Conservation (phyloP, 352 stramenopile species). For the Phytopythium oedochilum region DNA sequence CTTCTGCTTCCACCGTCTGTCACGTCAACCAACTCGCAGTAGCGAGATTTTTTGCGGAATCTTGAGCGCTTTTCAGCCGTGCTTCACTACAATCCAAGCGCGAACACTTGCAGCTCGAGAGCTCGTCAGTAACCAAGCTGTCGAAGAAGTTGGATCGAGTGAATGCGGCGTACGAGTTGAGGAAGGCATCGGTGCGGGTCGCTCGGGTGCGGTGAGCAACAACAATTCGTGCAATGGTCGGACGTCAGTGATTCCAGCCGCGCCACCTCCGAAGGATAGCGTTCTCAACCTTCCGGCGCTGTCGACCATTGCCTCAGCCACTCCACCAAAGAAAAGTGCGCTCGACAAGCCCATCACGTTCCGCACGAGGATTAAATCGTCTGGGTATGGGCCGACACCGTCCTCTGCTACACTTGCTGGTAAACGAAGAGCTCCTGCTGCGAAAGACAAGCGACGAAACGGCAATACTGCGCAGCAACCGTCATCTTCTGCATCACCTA, state of each 20-base stretch:
- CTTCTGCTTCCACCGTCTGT: slow-evolving; percentile 34
- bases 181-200: not conserved
- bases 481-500: slow-evolving; percentile 4
- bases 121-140: slow-evolving; percentile 13
- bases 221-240: slow-evolving; percentile 5
- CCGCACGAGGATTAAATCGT: slow-evolving; percentile 74
- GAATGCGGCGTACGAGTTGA: not conserved
- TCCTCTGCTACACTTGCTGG: not conserved
- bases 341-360: slow-evolving; percentile 81
- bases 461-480: not conserved
- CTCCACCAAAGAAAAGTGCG: slow-evolving; percentile 21
- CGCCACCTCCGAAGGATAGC: slow-evolving; percentile 38
- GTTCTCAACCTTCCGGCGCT: slow-evolving; percentile 53
- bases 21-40: slow-evolving; percentile 5
- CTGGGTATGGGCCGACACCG: slow-evolving; percentile 55
- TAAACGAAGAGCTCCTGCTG: not conserved
- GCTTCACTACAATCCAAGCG: slow-evolving; percentile 39
- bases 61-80: slow-evolving; percentile 63
- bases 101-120: not conserved
- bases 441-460: not conserved
- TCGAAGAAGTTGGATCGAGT: slow-evolving; percentile 1
- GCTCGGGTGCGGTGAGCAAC: not conserved
- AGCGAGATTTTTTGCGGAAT: slow-evolving; percentile 34
- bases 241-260: slow-evolving; percentile 46
- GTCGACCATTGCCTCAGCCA: slow-evolving; percentile 13